Evolutionary conservation across 2,329 filamentous ascomycete genomes (phyloP).

Genomic region (Akanthomyces lecanii): DNA sequence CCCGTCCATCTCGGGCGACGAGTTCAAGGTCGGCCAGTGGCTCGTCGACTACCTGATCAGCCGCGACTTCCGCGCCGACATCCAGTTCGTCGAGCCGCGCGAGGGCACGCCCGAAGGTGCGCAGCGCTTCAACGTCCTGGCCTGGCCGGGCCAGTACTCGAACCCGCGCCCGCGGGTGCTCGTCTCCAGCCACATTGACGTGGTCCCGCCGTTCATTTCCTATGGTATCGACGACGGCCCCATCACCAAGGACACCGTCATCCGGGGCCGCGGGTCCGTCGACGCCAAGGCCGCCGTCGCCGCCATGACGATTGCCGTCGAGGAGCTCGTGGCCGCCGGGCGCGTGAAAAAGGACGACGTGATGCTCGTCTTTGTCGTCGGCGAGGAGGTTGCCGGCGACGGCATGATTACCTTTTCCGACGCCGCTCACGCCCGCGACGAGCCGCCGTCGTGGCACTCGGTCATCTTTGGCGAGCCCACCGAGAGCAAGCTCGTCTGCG

Average conservation of each 20-base stretch:
- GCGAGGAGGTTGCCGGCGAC: conserved; percentile 75
- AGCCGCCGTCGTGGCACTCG: conserved; percentile 48
- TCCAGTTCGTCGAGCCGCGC: conserved; percentile 37
- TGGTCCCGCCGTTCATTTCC: conserved; percentile 67
- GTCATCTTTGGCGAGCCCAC: conserved; percentile 94
- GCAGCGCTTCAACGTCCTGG: conserved; percentile 67
- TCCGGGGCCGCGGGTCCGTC: conserved; percentile 70
- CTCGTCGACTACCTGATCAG: conserved; percentile 61
- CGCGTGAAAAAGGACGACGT: conserved; percentile 46
- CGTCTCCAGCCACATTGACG: conserved; percentile 80
- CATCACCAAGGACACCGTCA: conserved; percentile 44
- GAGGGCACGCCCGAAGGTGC: conserved; percentile 26
- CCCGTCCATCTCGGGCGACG: conserved; percentile 66
- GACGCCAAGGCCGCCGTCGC: conserved; percentile 69
- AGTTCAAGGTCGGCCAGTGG: conserved; percentile 64
- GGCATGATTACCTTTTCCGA: conserved; percentile 65
- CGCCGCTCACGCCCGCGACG: conserved; percentile 29
- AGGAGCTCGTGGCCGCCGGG: conserved; percentile 44
- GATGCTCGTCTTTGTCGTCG: conserved; percentile 66
- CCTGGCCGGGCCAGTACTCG: conserved; percentile 50
- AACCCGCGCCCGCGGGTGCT: conserved; percentile 54
- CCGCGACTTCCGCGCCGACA: conserved; percentile 40
- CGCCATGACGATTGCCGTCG: conserved; percentile 66
- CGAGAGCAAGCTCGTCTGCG: conserved; percentile 78
- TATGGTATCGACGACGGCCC: conserved; percentile 54